phyloP scores from a whole-genome alignment of 2,329 filamentous ascomycete genomes.

The Laburnicola sp. region DNA sequence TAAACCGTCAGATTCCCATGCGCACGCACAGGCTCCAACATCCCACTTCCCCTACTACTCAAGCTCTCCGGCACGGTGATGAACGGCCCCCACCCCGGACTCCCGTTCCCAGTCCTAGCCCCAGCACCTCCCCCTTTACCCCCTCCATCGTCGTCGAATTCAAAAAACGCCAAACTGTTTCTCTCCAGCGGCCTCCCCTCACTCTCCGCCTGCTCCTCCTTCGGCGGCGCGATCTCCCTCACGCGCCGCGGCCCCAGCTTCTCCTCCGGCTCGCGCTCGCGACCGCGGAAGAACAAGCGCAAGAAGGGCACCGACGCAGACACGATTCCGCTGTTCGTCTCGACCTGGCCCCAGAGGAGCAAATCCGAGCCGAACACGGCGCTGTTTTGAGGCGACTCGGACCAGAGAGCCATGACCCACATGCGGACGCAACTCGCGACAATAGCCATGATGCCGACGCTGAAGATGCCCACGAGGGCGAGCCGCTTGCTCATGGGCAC shows the following conservation, averaged over 20 bases:
- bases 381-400: conserved; percentile 43
- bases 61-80: conserved; percentile 41
- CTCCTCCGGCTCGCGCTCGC: conserved; percentile 13
- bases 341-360: conserved; percentile 53
- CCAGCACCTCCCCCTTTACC: background rate
- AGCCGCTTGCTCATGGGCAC: conserved; percentile 56
- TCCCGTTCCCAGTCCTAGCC: conserved; percentile 8
- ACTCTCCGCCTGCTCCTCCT: background rate
- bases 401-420: conserved; percentile 44
- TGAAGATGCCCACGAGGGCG: conserved; percentile 51
- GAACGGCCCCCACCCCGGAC: conserved; percentile 35
- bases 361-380: conserved; percentile 42
- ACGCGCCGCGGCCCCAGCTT: conserved; percentile 15
- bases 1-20: conserved; percentile 19
- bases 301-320: conserved; percentile 52
- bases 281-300: conserved; percentile 45
- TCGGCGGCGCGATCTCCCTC: conserved; percentile 20
- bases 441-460: conserved; percentile 41
- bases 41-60: conserved; percentile 26
- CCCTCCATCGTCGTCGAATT: background rate
- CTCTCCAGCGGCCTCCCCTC: conserved; percentile 24
- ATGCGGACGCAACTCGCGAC: conserved; percentile 42
- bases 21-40: conserved; percentile 19
- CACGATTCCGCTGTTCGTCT: conserved; percentile 53
- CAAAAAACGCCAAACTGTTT: conserved; percentile 26